Conservation (phyloP, 768 basidiomycete genomes). For the Rhizopogon roseolus region DNA sequence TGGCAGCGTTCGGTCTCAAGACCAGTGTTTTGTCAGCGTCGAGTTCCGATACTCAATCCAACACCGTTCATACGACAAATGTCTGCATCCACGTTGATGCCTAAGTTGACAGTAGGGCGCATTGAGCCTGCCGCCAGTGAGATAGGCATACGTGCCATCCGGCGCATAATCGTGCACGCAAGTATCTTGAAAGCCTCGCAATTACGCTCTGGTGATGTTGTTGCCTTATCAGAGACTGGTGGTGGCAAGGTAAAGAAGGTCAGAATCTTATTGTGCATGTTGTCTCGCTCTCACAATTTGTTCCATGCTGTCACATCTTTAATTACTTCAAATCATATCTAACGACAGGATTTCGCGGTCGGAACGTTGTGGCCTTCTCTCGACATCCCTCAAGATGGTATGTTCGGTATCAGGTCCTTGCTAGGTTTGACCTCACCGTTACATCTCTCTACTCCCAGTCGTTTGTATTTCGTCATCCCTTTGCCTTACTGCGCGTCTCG, state of each 20-base stretch:
- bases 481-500: slow-evolving; percentile 56
- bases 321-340: slow-evolving; percentile 11
- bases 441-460: slow-evolving; percentile 31
- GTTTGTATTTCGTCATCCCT: slow-evolving; percentile 52
- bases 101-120: not conserved
- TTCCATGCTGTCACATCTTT: slow-evolving; percentile 5
- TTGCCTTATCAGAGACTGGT: slow-evolving; percentile 47
- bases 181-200: slow-evolving; percentile 58
- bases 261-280: slow-evolving; percentile 15
- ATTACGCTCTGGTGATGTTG: slow-evolving; percentile 64
- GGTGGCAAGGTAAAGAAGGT: slow-evolving; percentile 29
- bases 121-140: not conserved
- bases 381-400: slow-evolving; percentile 56
- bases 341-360: slow-evolving; percentile 53
- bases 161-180: slow-evolving; percentile 60
- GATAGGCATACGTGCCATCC: slow-evolving; percentile 38
- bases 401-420: slow-evolving; percentile 21
- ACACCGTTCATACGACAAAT: not conserved
- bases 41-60: too few species aligned
- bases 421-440: slow-evolving; percentile 12
- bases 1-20: too few species aligned
- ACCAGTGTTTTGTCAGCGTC: too few species aligned
- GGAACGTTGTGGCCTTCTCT: slow-evolving; percentile 76
- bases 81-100: not conserved
- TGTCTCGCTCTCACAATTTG: slow-evolving; percentile 1